A percentile compares a stretch with the other conserved stretches of the same genome.
Evolutionary conservation across 2,329 filamentous ascomycete genomes (phyloP).

Genomic region (Fusarium sulawesiense): DNA sequence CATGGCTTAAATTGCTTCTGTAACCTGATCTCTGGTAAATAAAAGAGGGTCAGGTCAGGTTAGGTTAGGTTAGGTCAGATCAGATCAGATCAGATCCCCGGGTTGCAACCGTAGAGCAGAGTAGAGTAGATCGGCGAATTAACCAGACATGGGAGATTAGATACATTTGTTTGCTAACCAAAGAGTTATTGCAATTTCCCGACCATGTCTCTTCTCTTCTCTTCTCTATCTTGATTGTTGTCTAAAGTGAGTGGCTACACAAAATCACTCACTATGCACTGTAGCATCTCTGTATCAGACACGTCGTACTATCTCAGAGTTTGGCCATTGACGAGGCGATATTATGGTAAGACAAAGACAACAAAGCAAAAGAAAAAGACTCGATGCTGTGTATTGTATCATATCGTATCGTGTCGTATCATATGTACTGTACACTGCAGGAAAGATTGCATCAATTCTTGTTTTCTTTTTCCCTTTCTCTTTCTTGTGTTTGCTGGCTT

Average conservation of each 20-base stretch:
- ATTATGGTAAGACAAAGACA: background rate
- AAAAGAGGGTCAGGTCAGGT: background rate
- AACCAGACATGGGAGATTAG: background rate
- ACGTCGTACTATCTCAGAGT: background rate
- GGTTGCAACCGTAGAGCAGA: background rate
- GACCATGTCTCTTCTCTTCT: background rate
- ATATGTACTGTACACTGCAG: background rate
- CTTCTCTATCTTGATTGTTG: background rate
- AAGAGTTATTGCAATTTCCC: conserved; percentile 15
- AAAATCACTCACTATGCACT: background rate
- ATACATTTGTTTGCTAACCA: background rate
- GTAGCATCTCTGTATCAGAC: conserved; percentile 4
- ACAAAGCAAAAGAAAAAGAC: background rate
- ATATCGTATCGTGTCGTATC: background rate
- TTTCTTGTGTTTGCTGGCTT: background rate
- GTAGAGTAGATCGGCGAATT: conserved; percentile 16
- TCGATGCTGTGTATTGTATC: background rate
- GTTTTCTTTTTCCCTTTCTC: background rate
- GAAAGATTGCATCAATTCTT: background rate
- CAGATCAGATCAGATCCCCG: background rate
- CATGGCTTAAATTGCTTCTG: conserved; percentile 1
- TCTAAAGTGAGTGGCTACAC: conserved; percentile 10
- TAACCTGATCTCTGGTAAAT: background rate
- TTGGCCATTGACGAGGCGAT: background rate
- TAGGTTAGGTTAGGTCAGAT: background rate